Base-by-base conservation (phyloP, 2,329 filamentous ascomycete species). In the Seiridium unicorne region DNA sequence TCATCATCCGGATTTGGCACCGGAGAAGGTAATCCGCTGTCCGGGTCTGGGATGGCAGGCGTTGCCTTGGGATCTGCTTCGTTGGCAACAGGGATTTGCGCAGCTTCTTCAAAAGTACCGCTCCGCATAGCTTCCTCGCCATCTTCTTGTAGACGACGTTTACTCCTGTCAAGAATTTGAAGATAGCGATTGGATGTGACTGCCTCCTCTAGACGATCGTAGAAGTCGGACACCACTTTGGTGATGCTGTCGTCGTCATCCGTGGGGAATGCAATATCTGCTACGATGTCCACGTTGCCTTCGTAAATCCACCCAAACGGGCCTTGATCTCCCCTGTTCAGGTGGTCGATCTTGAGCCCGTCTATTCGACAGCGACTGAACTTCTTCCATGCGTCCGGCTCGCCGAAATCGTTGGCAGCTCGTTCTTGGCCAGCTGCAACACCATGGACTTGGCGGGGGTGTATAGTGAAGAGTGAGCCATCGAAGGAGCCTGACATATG, bases 271-370 rank as follows among this genome's bases (percentile, higher is more conserved):
- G 97, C 94, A 65, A 99, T 88, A 69, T 99, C 95, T 5, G 95
- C 91, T 11, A 98, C 89, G 63, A 99, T 97, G 72, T 99, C 95
- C 46, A 99, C 93, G 63, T 95, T 96, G 40, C 95, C 95, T 76
- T 98, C 92, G 66, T 96, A 91, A 57, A 99, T 99, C 95, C 95
- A 99, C 3, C 92, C 93, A 73, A 99, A 97, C 0, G 94, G 93
- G 0, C 95, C 95, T 63, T 95, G 88, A 18, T 97, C 92, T 32
- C 93, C 93, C 47, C 93, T 87, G 72, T 99, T 99, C 8, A 99
- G 82, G 73, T 99, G 95, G 69, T 98, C 95, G 58, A 99, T 97
- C 71, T 90, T 96, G 8, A 99, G 82, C 0, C 90, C 93, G 70
- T 99, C 95, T 60, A 99, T 96, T 4, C 95, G 87, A 61, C 98